A percentile compares a stretch with the other conserved stretches of the same genome.
These are phyloP conservation scores for Favolaschia claudopus DNA, from an alignment of 768 basidiomycete species.

Conservation along the genomic window DNA sequence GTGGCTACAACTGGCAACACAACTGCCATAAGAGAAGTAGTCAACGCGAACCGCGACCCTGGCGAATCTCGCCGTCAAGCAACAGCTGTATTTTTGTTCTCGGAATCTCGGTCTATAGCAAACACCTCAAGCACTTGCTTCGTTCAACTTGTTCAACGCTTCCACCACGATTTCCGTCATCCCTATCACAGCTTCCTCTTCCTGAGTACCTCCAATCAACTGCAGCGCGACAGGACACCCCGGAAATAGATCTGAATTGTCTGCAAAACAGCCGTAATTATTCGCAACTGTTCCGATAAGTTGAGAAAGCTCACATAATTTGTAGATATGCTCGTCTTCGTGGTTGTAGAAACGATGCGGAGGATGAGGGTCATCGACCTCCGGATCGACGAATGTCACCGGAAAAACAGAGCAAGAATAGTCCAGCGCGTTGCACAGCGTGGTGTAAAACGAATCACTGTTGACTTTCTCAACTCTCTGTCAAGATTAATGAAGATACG, in stretches of 20 bases:
- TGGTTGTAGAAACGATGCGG: slow-evolving; percentile 60
- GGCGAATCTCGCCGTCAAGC: too few relatives aligned
- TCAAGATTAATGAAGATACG: too few relatives aligned
- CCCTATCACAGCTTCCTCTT: slow-evolving; percentile 75
- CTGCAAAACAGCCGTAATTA: slow-evolving; percentile 38
- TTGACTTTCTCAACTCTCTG: too few relatives aligned
- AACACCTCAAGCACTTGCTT: too few relatives aligned
- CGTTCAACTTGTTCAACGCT: slow-evolving; percentile 48
- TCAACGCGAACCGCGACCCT: too few relatives aligned
- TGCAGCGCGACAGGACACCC: slow-evolving; percentile 71
- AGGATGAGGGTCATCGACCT: slow-evolving; percentile 54
- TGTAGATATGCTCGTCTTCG: slow-evolving; percentile 59
- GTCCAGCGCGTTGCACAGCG: slow-evolving; percentile 70
- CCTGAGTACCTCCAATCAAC: slow-evolving; percentile 68
- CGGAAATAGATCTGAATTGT: slow-evolving; percentile 60
- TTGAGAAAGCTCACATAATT: slow-evolving; percentile 55
- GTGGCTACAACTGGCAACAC: too few relatives aligned
- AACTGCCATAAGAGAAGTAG: too few relatives aligned
- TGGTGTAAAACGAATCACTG: slow-evolving; percentile 68
- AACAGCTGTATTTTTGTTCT: too few relatives aligned
- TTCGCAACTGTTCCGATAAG: neutral
- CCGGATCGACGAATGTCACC: slow-evolving; percentile 66
- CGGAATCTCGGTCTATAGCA: too few relatives aligned
- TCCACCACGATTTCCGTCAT: slow-evolving; percentile 72
- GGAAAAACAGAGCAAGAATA: slow-evolving; percentile 68